These are phyloP conservation scores for Suillus variegatus DNA, from an alignment of 768 basidiomycete genomes.

Conservation along the genomic window DNA sequence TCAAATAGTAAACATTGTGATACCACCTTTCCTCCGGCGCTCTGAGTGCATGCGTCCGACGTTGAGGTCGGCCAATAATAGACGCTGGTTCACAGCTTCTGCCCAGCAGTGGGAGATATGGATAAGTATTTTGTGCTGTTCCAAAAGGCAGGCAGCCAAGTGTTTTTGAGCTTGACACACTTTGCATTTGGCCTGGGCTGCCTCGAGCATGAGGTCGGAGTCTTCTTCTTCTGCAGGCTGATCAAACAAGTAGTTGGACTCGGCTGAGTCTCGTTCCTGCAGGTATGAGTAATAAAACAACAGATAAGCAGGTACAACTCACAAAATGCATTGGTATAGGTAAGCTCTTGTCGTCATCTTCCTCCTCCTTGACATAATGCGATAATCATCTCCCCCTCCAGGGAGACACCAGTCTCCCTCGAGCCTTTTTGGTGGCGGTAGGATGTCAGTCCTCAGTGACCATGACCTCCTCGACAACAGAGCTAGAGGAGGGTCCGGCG, in stretches of 20 bases:
- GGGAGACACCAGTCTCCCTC: too few relatives aligned
- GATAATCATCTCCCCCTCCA: too few relatives aligned
- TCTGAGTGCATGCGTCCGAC: background rate
- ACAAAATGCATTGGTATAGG: too few relatives aligned
- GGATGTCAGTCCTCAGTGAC: too few relatives aligned
- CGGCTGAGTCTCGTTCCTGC: too few relatives aligned
- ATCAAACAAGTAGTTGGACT: too few relatives aligned
- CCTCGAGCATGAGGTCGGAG: background rate
- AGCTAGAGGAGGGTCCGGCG: rapidly evolving
- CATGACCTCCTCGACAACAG: too few relatives aligned
- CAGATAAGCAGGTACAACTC: too few relatives aligned
- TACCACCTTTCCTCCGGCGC: background rate
- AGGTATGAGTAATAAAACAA: too few relatives aligned
- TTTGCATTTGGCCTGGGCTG: background rate
- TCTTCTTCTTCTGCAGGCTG: background rate
- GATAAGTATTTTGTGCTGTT: background rate
- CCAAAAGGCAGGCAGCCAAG: background rate
- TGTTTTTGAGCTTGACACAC: background rate
- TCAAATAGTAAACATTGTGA: background rate
- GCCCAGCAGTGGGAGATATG: background rate
- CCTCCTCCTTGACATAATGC: too few relatives aligned
- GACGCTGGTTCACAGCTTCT: background rate
- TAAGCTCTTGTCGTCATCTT: too few relatives aligned
- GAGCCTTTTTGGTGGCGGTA: too few relatives aligned
- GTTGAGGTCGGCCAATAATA: background rate